Conservation (phyloP, 2,329 filamentous ascomycete species). For the Penicillium palitans region DNA sequence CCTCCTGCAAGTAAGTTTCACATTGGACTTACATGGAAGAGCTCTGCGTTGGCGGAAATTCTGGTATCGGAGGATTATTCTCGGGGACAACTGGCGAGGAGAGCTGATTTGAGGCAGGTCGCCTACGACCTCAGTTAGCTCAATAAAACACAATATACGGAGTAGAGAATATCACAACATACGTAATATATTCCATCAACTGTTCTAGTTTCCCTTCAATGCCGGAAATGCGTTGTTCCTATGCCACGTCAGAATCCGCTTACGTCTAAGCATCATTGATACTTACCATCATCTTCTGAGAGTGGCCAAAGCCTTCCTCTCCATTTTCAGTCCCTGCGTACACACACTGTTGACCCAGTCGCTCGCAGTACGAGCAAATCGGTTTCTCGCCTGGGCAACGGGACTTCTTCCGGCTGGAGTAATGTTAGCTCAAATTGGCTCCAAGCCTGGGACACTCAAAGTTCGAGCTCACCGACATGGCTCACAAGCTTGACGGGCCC, state of each 20-base stretch:
- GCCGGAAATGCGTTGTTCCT: slow-evolving; percentile 22
- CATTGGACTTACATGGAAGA: background rate
- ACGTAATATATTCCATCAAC: slow-evolving; percentile 19
- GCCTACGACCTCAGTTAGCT: background rate
- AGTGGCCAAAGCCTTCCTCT: slow-evolving; percentile 9
- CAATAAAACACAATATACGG: no score
- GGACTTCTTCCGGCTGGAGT: slow-evolving; percentile 34
- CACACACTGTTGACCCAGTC: slow-evolving; percentile 34
- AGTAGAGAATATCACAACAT: background rate
- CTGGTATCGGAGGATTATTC: background rate
- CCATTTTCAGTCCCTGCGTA: slow-evolving; percentile 22
- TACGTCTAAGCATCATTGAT: no score
- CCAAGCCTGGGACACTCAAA: background rate
- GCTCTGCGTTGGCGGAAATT: background rate
- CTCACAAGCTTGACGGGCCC: slow-evolving; percentile 33
- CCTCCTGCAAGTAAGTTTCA: accelerated
- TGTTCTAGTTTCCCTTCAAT: slow-evolving; percentile 27
- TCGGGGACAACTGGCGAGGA: background rate
- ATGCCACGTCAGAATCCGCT: background rate
- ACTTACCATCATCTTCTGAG: slow-evolving; percentile 15
- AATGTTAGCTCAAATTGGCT: background rate
- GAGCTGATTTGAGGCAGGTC: background rate
- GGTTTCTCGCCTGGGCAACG: slow-evolving; percentile 37
- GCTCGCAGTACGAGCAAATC: slow-evolving; percentile 34
- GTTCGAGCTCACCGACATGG: slow-evolving; percentile 31